Evolutionary conservation across 495 filamentous ascomycete genomes (phyloP).

Genomic region (Elasticomyces elasticus): DNA sequence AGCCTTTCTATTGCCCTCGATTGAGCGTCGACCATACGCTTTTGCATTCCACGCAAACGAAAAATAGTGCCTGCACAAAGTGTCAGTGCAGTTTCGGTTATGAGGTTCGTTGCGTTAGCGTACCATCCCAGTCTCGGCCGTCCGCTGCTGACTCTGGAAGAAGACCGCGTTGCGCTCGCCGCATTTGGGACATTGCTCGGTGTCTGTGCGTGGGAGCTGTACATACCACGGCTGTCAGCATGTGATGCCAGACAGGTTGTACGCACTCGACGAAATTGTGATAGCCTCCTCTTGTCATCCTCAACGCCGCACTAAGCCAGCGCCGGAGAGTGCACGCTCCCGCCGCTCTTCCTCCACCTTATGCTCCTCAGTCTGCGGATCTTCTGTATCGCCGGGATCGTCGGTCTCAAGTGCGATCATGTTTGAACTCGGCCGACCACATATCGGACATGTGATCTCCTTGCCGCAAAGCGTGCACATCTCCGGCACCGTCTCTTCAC

Average conservation of each 20-base stretch:
- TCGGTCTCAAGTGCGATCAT: conserved; percentile 26
- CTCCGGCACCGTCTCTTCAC: conserved; percentile 19
- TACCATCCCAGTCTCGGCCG: conserved; percentile 96
- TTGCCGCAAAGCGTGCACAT: conserved; percentile 47
- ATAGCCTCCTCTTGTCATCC: conserved; percentile 10
- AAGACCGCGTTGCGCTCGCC: conserved; percentile 81
- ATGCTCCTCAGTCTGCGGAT: conserved; percentile 5
- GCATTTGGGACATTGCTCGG: conserved; percentile 74
- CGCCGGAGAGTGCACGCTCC: conserved; percentile 18
- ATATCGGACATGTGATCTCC: conserved; percentile 40
- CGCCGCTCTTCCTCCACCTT: conserved; percentile 14
- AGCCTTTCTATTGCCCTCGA: conserved; percentile 1
- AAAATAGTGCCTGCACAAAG: conserved; percentile 76
- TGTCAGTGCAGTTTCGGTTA: neutral
- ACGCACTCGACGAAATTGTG: neutral
- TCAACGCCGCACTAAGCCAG: neutral
- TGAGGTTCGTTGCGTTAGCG: conserved; percentile 17
- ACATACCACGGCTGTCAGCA: conserved; percentile 38
- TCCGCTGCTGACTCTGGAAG: conserved; percentile 96
- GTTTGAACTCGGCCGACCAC: conserved; percentile 31
- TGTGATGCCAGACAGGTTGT: conserved; percentile 2
- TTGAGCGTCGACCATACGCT: conserved; percentile 52
- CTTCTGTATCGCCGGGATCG: conserved; percentile 20
- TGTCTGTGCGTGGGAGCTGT: conserved; percentile 37
- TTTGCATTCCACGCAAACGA: conserved; percentile 87